Percentiles rank a stretch among this genome's conserved stretches.
Evolutionary conservation across 2,329 filamentous ascomycete genomes (phyloP).

Genomic region (Hymenoscyphus infarciens): DNA sequence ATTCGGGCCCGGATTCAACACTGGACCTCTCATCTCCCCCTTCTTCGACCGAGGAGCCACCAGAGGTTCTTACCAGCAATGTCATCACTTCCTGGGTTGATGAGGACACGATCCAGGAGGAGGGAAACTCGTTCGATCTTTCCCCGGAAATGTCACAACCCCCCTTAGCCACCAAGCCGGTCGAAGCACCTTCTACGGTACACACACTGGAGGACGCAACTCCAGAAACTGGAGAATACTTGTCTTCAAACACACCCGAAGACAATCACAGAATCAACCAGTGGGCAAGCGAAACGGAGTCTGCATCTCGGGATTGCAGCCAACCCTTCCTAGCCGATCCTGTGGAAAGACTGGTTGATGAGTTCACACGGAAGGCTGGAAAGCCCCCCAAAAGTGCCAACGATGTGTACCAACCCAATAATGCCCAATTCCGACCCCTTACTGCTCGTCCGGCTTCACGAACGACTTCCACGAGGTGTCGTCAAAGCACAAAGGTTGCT

Average conservation of each 20-base stretch:
- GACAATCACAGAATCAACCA: background rate
- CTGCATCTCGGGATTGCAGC: background rate
- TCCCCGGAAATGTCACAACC: background rate
- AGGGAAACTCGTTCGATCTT: constrained; percentile 1
- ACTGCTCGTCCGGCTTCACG: constrained; percentile 12
- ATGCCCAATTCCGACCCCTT: constrained; percentile 13
- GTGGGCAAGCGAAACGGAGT: background rate
- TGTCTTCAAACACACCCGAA: background rate
- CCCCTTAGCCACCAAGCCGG: background rate
- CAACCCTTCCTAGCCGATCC: no score
- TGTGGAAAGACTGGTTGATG: no score
- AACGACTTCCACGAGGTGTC: constrained; percentile 5
- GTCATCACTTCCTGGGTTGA: background rate
- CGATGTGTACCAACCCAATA: constrained; percentile 28
- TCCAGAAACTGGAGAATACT: background rate
- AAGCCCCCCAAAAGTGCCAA: constrained; percentile 12
- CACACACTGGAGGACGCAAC: background rate
- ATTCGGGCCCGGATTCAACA: background rate
- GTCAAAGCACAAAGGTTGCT: background rate
- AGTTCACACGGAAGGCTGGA: background rate
- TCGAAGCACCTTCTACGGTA: background rate
- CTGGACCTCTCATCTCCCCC: background rate
- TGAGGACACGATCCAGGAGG: background rate
- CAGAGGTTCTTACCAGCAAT: background rate
- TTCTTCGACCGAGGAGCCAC: background rate